These are phyloP conservation scores for Suillus weaverae DNA, from an alignment of 768 basidiomycete species.

Conservation along the genomic window DNA sequence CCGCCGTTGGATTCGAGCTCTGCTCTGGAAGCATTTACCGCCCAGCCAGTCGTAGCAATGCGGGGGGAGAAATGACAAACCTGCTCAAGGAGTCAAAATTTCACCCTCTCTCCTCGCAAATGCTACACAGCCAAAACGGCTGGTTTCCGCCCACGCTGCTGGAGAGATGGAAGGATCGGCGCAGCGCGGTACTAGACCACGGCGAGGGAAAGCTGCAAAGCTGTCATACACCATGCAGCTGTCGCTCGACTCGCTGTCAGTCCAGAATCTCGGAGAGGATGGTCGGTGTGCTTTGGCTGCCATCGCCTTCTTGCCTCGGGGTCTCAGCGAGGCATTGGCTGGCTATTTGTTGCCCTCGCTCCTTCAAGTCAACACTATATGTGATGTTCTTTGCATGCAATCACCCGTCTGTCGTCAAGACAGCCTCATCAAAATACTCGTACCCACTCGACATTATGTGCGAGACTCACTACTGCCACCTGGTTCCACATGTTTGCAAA, in stretches of 20 bases:
- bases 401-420: not conserved
- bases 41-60: too few relatives aligned
- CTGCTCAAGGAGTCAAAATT: too few relatives aligned
- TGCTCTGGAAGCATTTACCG: too few relatives aligned
- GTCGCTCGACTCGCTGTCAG: not conserved
- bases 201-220: not conserved
- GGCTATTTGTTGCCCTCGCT: not conserved
- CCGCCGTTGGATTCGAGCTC: too few relatives aligned
- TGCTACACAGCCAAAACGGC: too few relatives aligned
- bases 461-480: not conserved
- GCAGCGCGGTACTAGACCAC: too few relatives aligned
- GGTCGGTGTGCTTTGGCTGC: not conserved
- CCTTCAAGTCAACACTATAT: not conserved
- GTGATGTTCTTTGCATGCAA: not conserved
- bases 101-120: too few relatives aligned
- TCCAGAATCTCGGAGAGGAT: not conserved
- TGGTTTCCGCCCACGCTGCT: too few relatives aligned
- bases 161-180: too few relatives aligned
- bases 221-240: not conserved
- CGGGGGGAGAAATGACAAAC: too few relatives aligned
- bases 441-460: constrained; percentile 1
- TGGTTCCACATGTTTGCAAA: too few relatives aligned
- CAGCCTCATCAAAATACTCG: not conserved
- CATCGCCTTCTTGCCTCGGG: constrained; percentile 5
- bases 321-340: not conserved